A percentile compares a stretch with the other conserved stretches of the same genome.
These are phyloP conservation scores for Cerrena zonata DNA, from an alignment of 1,284 basidiomycete genomes.

Conservation along the genomic window DNA sequence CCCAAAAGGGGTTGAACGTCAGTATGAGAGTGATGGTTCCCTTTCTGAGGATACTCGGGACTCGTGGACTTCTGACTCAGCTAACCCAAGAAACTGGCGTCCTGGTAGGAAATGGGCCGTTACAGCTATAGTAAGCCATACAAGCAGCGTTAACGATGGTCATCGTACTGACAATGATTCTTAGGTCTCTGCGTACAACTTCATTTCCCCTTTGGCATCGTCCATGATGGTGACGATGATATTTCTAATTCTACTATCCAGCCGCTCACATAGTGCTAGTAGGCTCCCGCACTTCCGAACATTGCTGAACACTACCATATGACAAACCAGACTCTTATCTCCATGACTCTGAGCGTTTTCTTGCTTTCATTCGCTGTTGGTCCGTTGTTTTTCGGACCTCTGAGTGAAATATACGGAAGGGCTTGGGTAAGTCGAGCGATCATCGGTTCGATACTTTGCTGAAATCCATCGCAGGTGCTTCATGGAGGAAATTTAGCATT, in stretches of 20 bases:
- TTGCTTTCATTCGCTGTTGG: conserved; percentile 69
- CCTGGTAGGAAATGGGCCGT: conserved; percentile 54
- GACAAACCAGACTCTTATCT: conserved; percentile 49
- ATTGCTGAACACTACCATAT: conserved; percentile 57
- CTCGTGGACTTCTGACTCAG: conserved; percentile 53
- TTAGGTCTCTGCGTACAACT: conserved; percentile 65
- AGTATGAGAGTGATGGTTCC: background rate
- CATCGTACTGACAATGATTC: background rate
- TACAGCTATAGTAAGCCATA: conserved; percentile 46
- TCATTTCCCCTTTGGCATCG: conserved; percentile 61
- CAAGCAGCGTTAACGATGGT: background rate
- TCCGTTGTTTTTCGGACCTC: conserved; percentile 62
- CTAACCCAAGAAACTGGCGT: conserved; percentile 64
- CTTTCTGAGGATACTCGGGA: conserved; percentile 20
- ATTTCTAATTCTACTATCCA: background rate
- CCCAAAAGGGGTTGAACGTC: background rate
- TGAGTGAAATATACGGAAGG: conserved; percentile 74
- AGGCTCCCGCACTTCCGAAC: conserved; percentile 53
- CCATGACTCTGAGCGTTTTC: conserved; percentile 66
- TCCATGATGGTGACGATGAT: conserved; percentile 76
- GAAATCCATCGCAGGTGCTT: conserved; percentile 42
- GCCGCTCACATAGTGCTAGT: background rate
- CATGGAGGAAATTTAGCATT: conserved; percentile 62
- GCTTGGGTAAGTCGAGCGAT: conserved; percentile 42
- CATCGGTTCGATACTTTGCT: background rate